These are phyloP conservation scores for Chaetomium fimeti DNA, from an alignment of 495 filamentous ascomycete species.

Conservation along the genomic window DNA sequence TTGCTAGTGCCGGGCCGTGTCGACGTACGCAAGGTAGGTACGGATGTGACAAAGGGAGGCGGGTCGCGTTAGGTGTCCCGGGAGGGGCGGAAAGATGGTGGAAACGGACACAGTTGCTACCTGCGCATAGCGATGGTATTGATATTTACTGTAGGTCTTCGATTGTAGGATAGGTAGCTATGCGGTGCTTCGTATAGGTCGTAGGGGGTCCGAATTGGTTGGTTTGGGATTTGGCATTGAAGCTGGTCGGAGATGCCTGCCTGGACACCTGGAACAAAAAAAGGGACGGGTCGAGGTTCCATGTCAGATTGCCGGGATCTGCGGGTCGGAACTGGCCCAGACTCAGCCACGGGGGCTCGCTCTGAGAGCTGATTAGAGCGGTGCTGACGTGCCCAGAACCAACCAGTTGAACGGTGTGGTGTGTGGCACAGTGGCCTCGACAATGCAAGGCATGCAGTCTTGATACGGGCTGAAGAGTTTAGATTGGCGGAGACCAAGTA, in stretches of 20 bases:
- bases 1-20: not conserved
- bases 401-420: not conserved
- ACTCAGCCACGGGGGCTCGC: slow-evolving; percentile 15
- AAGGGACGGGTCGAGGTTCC: not conserved
- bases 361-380: not conserved
- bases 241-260: not conserved
- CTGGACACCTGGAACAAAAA: slow-evolving; percentile 6
- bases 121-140: slow-evolving; percentile 5
- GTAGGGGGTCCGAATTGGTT: slow-evolving; percentile 11
- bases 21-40: not conserved
- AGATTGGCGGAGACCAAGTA: too few species aligned
- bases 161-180: not conserved
- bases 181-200: not conserved
- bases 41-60: not conserved
- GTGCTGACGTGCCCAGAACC: slow-evolving; percentile 5
- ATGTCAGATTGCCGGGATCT: slow-evolving; percentile 13
- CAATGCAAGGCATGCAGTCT: not conserved
- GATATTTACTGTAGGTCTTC: not conserved
- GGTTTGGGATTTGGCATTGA: not conserved
- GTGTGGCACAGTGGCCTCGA: not conserved
- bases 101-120: not conserved
- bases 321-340: slow-evolving; percentile 11
- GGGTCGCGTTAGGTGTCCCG: not conserved
- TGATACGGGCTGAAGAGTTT: too few species aligned
- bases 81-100: not conserved